These are phyloP conservation scores for Sherardia arvensis DNA, from an alignment of 257 asterid genomes.

Conservation along the genomic window DNA sequence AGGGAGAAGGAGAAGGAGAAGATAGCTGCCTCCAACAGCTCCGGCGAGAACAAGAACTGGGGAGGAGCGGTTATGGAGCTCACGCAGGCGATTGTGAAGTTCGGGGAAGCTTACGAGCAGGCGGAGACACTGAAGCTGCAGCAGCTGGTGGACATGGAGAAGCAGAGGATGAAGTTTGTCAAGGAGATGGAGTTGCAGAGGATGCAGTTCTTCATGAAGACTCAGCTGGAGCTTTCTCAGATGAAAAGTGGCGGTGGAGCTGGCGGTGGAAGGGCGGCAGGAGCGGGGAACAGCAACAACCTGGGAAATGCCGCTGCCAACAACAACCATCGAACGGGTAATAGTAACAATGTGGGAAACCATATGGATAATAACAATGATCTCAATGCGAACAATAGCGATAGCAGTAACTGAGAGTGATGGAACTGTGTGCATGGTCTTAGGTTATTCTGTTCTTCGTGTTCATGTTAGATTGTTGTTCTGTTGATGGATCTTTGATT, in stretches of 20 bases:
- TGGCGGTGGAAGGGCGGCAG: constrained; percentile 10
- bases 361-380: constrained; percentile 5
- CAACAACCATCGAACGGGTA: constrained; percentile 12
- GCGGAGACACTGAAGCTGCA: constrained; percentile 68
- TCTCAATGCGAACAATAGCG: constrained; percentile 24
- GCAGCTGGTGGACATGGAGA: constrained; percentile 88
- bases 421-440: neutral
- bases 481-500: neutral
- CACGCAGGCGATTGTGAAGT: constrained; percentile 50
- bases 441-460: neutral
- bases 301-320: constrained; percentile 5
- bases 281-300: constrained; percentile 24
- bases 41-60: constrained; percentile 27
- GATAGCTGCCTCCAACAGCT: constrained; percentile 16
- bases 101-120: constrained; percentile 79
- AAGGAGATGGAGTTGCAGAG: constrained; percentile 93
- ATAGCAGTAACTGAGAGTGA: constrained; percentile 38
- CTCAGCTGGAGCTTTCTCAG: constrained; percentile 72
- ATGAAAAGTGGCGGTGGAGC: constrained; percentile 14
- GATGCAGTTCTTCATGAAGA: constrained; percentile 75
- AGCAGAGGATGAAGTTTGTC: constrained; percentile 83
- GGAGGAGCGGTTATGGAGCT: constrained; percentile 51
- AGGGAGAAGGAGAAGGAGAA: constrained; percentile 8
- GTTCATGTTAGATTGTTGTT: neutral
- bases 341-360: constrained; percentile 9